Base-by-base conservation (phyloP, 2,329 filamentous ascomycete genomes). In the Phialemoniopsis sp. region DNA sequence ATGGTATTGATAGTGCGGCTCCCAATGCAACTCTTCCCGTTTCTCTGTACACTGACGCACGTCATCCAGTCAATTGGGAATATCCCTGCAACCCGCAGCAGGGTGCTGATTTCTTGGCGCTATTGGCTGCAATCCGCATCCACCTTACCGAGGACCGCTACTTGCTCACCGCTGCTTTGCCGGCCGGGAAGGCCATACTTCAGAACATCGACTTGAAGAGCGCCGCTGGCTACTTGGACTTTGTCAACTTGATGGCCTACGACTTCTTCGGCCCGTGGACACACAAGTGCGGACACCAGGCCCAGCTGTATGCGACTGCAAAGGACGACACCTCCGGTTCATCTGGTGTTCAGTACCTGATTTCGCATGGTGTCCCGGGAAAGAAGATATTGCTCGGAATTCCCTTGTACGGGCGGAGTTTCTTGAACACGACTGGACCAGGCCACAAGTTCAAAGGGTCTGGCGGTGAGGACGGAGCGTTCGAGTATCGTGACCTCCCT, bases 241-340 rank as follows among this genome's bases (percentile, higher is more conserved):
- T 82, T 46, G 66, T 93, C 57, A 91, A 91, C 57, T 65, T 93
- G 29, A 88, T 85, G 76, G 78, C 86, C 2, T 93, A 89, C 60
- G 87, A 93, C 59, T 87, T 90, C 54, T 80, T 76, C 18, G 86
- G 87, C 2, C 69, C 78, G 4, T 90, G 86, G 86, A 77, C 76
- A 2, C 57, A 67, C 21, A 74, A 73, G 41, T 78, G 78, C 34
- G 87, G 86, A 7, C 85, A 91, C 57, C 87, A 91, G 39, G 78
- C 86, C 5, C 86, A 89, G 55, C 75, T 93, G 2, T 87, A 82
- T 54, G 67, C 79, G 2, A 73, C 79, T 41, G 66, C 60, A 39
- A 73, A 77, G 46, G 76, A 74, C 46, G 74, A 83, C 46, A 68
- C 76, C 2, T 89, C 83, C 2, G 82, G 76, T n/a, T 75, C 84